Evolutionary conservation across 2,329 filamentous ascomycete species (phyloP).

Genomic region (Aspergillus pseudotamarii): DNA sequence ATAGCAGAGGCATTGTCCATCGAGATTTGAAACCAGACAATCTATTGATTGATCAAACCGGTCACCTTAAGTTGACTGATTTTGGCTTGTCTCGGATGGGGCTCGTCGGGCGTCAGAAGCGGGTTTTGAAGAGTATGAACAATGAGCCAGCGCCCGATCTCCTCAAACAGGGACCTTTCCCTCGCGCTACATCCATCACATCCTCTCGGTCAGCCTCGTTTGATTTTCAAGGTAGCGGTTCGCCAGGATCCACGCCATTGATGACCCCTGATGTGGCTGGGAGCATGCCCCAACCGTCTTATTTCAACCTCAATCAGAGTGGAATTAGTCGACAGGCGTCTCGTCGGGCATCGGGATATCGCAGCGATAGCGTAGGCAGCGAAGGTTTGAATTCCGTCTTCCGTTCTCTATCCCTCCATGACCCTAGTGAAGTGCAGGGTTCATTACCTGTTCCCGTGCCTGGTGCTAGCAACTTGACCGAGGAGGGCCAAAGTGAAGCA

Average conservation of each 20-base stretch:
- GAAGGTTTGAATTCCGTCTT: constrained; percentile 84
- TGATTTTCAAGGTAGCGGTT: constrained; percentile 78
- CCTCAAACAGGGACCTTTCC: constrained; percentile 89
- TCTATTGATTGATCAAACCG: constrained; percentile 92
- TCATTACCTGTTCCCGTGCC: constrained; percentile 35
- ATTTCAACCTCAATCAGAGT: constrained; percentile 70
- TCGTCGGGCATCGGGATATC: constrained; percentile 73
- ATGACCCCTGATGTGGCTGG: constrained; percentile 76
- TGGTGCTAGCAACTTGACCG: constrained; percentile 57
- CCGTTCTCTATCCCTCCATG: constrained; percentile 73
- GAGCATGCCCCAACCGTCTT: constrained; percentile 81
- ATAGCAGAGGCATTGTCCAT: constrained; percentile 92
- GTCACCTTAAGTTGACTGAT: constrained; percentile 94
- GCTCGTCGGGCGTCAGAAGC: constrained; percentile 92
- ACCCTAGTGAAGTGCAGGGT: constrained; percentile 53
- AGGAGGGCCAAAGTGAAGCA: constrained; percentile 70
- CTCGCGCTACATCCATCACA: constrained; percentile 77
- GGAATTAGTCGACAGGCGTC: constrained; percentile 63
- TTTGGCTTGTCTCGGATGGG: constrained; percentile 98
- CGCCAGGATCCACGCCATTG: constrained; percentile 80
- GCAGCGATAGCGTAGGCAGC: constrained; percentile 91
- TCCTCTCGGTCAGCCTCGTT: constrained; percentile 94
- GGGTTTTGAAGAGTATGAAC: constrained; percentile 74
- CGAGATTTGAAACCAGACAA: constrained; percentile 97
- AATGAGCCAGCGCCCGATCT: constrained; percentile 85